Percentiles rank a stretch among this genome's conserved stretches.
These are phyloP conservation scores for Suhomyces anneliseae DNA, from an alignment of 1,139 yeast species.

Conservation along the genomic window DNA sequence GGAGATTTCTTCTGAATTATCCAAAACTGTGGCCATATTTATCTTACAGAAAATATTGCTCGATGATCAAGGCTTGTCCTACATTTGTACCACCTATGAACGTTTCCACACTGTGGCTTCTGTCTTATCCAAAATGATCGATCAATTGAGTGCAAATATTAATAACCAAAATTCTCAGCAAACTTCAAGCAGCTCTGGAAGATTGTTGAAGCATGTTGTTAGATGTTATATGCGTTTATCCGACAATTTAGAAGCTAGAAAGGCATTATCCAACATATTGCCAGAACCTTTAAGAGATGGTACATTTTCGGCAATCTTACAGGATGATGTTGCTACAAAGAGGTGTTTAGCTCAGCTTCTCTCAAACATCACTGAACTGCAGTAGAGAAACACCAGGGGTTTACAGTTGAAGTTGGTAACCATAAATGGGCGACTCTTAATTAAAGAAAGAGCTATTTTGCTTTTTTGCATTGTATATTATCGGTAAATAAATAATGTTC, in stretches of 20 bases:
- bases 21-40: slow-evolving; percentile 94
- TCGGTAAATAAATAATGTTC: too few relatives aligned
- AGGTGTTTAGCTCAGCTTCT: slow-evolving; percentile 83
- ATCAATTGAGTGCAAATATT: slow-evolving; percentile 52
- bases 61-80: slow-evolving; percentile 88
- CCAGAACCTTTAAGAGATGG: slow-evolving; percentile 91
- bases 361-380: slow-evolving; percentile 57
- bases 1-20: slow-evolving; percentile 92
- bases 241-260: slow-evolving; percentile 88
- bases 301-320: slow-evolving; percentile 76
- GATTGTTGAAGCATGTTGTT: slow-evolving; percentile 89
- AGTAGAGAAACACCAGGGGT: slow-evolving; percentile 4
- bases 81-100: slow-evolving; percentile 93
- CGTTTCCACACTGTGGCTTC: slow-evolving; percentile 92
- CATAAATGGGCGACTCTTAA: too few relatives aligned
- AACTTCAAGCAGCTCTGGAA: slow-evolving; percentile 57
- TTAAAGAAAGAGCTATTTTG: too few relatives aligned
- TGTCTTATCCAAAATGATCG: slow-evolving; percentile 86
- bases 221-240: slow-evolving; percentile 89
- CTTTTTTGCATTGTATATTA: too few relatives aligned
- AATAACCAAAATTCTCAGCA: slow-evolving; percentile 15
- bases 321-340: slow-evolving; percentile 87
- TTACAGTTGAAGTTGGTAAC: background rate
- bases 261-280: slow-evolving; percentile 76
- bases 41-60: slow-evolving; percentile 88